phyloP scores from a whole-genome alignment of 1,284 basidiomycete genomes.

The Leccinum insigne region DNA sequence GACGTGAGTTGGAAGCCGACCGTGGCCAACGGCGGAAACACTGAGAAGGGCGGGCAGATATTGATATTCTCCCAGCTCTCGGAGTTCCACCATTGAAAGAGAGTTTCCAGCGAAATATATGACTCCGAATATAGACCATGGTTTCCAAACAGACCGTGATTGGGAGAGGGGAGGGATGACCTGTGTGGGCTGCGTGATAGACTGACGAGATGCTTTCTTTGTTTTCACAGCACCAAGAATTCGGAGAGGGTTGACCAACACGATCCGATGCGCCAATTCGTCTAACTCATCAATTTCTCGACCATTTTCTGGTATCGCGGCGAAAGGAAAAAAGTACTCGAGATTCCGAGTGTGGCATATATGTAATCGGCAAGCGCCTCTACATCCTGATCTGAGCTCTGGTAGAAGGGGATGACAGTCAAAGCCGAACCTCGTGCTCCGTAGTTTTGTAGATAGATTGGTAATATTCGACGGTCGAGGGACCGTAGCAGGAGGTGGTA shows the following conservation, averaged over 20 bases:
- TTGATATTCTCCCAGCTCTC: conserved; percentile 97
- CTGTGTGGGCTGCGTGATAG: conserved; percentile 97
- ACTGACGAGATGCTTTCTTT: conserved; percentile 96
- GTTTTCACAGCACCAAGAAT: conserved; percentile 96
- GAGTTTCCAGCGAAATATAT: conserved; percentile 96
- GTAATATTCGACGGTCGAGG: conserved; percentile 96
- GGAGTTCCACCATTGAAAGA: conserved; percentile 98
- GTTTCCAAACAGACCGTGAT: conserved; percentile 92
- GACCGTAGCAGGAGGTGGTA: conserved; percentile 95
- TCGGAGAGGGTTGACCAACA: conserved; percentile 90
- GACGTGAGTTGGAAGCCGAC: too few relatives aligned
- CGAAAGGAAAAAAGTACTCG: conserved; percentile 70
- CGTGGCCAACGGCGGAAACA: too few relatives aligned
- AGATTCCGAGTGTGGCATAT: conserved; percentile 75
- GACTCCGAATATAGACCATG: conserved; percentile 86
- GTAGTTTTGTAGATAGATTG: conserved; percentile 95
- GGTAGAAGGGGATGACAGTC: conserved; percentile 98
- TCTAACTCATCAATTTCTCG: conserved; percentile 97
- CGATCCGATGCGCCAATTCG: conserved; percentile 94
- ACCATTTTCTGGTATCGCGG: conserved; percentile 97
- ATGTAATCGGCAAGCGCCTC: conserved; percentile 98
- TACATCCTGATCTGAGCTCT: conserved; percentile 97
- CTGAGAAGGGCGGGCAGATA: too few relatives aligned
- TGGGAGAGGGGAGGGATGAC: conserved; percentile 95
- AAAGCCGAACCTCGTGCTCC: conserved; percentile 95